Evolutionary conservation across 257 asterid species (phyloP).

Genomic region (Mentha longifolia): DNA sequence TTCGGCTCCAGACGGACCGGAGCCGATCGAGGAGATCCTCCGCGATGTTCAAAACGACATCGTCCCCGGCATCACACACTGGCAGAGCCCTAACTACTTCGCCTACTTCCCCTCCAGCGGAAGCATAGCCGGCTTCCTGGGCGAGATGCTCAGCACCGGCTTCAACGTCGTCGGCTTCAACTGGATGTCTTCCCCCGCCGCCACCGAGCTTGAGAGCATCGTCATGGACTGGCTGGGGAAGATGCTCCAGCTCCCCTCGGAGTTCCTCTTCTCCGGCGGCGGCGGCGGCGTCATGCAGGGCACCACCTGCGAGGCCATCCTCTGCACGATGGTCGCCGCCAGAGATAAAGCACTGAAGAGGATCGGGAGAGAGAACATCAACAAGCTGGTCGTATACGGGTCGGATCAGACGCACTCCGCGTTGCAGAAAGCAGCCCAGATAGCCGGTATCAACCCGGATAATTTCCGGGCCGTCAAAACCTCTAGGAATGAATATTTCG

Average conservation of each 20-base stretch:
- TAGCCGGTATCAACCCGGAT: constrained; percentile 62
- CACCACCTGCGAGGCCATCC: constrained; percentile 67
- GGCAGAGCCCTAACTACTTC: constrained; percentile 83
- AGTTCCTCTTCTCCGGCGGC: constrained; percentile 66
- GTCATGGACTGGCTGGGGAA: no score
- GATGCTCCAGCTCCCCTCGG: no score
- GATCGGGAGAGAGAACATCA: constrained; percentile 52
- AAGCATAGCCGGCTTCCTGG: no score
- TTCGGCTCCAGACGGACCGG: constrained; percentile 60
- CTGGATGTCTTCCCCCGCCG: no score
- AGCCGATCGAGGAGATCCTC: constrained; percentile 60
- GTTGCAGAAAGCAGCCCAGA: constrained; percentile 63
- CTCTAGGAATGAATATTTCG: constrained; percentile 38
- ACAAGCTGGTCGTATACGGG: constrained; percentile 63
- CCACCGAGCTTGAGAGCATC: no score
- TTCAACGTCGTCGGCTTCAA: no score
- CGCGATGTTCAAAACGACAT: constrained; percentile 60
- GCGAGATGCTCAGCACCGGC: no score
- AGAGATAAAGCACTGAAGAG: constrained; percentile 54
- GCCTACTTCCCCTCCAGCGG: constrained; percentile 76
- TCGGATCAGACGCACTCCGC: constrained; percentile 84
- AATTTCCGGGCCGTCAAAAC: constrained; percentile 64
- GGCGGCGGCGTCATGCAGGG: constrained; percentile 89
- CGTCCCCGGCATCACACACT: constrained; percentile 75
- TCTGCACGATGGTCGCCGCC: constrained; percentile 67